These are phyloP conservation scores for Croton laevigatus DNA, from an alignment of 441 rosid genomes.

Conservation along the genomic window DNA sequence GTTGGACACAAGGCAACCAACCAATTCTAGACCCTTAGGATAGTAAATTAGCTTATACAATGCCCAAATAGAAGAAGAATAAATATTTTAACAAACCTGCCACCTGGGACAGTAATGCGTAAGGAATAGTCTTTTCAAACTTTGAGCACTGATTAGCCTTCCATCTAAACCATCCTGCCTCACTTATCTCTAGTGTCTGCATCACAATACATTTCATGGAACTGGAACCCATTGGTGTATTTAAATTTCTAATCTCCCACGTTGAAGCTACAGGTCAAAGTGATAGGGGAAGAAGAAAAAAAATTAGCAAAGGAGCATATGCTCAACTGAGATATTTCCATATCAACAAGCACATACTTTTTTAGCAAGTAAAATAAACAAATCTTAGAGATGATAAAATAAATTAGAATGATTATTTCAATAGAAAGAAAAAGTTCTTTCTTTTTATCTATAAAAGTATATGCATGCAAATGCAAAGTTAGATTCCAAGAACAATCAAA, in stretches of 20 bases:
- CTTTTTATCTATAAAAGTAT: not conserved
- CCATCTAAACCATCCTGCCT: constrained; percentile 80
- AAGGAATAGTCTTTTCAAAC: constrained; percentile 84
- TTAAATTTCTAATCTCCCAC: constrained; percentile 89
- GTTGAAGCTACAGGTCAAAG: constrained; percentile 70
- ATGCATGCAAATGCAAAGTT: not conserved
- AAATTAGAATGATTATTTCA: not conserved
- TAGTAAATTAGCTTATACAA: not conserved
- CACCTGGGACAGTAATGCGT: constrained; percentile 84
- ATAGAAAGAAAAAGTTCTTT: not conserved
- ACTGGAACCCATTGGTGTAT: constrained; percentile 61
- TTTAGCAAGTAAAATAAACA: not conserved
- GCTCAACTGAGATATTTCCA: not conserved
- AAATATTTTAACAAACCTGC: constrained; percentile 51
- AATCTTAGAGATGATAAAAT: not conserved
- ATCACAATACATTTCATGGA: constrained; percentile 73
- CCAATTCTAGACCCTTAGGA: not conserved
- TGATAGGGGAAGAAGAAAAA: constrained; percentile 12
- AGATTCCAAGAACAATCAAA: too few relatives aligned
- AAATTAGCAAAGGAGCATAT: constrained; percentile 14
- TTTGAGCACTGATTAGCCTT: constrained; percentile 67
- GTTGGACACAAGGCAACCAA: not conserved
- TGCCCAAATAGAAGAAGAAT: not conserved
- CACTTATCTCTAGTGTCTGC: constrained; percentile 80
- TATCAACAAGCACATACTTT: constrained; percentile 4